A percentile compares a stretch with the other conserved stretches of the same genome.
These are phyloP conservation scores for Schizopora paradoxa DNA, from an alignment of 1,284 basidiomycete species.

Conservation along the genomic window DNA sequence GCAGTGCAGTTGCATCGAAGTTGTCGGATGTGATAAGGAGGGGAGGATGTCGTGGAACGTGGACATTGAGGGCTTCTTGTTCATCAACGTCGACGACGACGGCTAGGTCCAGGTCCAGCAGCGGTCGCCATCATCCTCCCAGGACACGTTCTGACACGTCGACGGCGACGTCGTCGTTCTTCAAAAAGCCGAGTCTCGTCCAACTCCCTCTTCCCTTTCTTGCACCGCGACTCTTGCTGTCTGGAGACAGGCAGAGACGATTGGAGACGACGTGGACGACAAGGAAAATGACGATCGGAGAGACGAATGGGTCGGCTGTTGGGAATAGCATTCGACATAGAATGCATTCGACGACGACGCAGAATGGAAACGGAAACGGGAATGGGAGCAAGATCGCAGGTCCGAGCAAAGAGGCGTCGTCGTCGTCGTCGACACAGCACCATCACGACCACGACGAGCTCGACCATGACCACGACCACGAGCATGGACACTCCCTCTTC, in stretches of 20 bases:
- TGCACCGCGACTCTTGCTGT: not conserved
- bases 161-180: no score
- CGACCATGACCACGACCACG: conserved; percentile 29
- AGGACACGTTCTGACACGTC: no score
- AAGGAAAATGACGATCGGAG: not conserved
- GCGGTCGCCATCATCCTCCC: no score
- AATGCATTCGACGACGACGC: not conserved
- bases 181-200: no score
- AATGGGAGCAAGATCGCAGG: not conserved
- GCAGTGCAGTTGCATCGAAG: no score
- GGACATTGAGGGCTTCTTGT: no score
- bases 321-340: not conserved
- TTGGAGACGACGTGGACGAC: no score
- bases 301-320: not conserved
- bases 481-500: conserved; percentile 37
- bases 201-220: conserved; percentile 2
- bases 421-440: conserved; percentile 16
- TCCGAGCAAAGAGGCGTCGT: not conserved
- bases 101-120: no score
- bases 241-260: not conserved
- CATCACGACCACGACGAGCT: conserved; percentile 22
- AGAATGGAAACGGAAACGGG: not conserved
- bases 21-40: no score
- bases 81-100: no score
- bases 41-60: no score